Evolutionary conservation across 352 stramenopile species (phyloP), one percentile per base, ranked within the genome.

Genomic region (Pythium brachiatum): DNA sequence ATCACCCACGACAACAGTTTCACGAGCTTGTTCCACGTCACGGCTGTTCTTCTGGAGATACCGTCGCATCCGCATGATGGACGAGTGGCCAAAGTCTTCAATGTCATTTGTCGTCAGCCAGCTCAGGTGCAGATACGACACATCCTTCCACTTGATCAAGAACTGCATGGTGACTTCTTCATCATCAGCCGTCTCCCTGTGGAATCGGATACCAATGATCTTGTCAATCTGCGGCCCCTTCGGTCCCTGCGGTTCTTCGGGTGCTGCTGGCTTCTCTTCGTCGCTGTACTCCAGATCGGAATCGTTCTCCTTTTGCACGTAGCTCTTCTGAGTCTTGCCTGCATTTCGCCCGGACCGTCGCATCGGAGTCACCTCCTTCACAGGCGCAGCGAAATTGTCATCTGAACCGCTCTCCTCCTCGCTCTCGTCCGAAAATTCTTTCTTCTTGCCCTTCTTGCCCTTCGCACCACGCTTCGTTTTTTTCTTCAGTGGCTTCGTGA

Each of bases 91-190:
- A 52, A 94, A 91, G 15, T 78, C 69, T 67, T 95, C 87, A n/a
- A 99, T 90, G 75, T 99, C 93, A 32, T 67, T 71, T 38, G 97
- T 86, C 13, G 83, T 96, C 67, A 99, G 92, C 98, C 98, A 99
- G 23, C 88, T 99, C 56, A 97, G 86, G 76, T 99, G 97, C 32
- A 99, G 76, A 72, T 99, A 99, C 27, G 88, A 98, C 58, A 98
- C 78, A 41, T 98, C 92, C 53, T 97, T 93, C 98, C 98, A 99
- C 81, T 99, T 99, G 57, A 99, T 96, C 27, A 99, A 73, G 63
- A 99, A 99, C 72, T 98, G 79, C 81, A 99, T 98, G 20, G 70
- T 71, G 7, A 90, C 75, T 4, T 93, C 83, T 18, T 71, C 65
- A 23, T 83, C 65, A 9, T 79, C 74, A 4, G 48, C 32, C 15